Evolutionary conservation across 2,329 filamentous ascomycete species (phyloP), one percentile per base, ranked within the genome.

Genomic region (Pseudopyricularia javanii): DNA sequence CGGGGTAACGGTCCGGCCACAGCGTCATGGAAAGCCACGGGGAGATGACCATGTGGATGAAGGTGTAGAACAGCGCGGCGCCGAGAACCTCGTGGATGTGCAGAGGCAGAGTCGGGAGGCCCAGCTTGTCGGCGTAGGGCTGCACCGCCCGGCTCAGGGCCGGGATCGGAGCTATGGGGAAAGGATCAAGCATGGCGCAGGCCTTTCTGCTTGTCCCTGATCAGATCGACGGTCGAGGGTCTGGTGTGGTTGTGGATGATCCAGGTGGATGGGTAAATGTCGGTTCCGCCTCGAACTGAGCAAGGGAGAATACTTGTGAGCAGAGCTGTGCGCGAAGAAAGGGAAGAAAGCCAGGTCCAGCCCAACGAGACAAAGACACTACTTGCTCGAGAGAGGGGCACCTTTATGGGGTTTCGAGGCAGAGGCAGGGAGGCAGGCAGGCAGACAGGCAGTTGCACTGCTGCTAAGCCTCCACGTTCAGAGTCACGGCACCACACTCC

Each of bases 1-100:
- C 68, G 32, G 72, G 65, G 69, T 93, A 93, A 59, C 78, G 74
- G 47, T 72, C 60, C 3, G 85, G 80, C 57, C 85, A 82, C 55
- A 89, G 65, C 54, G 71, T 62, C 47, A 68, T 73, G 33, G 86
- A 90, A 34, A 91, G 52, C 40, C 73, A 62, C 7, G 88, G 88
- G 51, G 88, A 85, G 56, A 90, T 62, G 56, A 81, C 75, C 59
- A 73, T 72, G 66, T 83, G 81, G 63, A 88, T 76, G 61, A 82
- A 66, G 52, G 83, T 80, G 71, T 94, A 94, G 58, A 86, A 68
- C 32, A 78, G 58, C 54, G 83, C 81, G 26, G 83, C 80, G 57
- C 80, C 69, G 53, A 87, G 56, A 50, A 91, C 76, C 68, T 94
- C 86, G 71, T 93, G 88, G 60, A 87, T 74, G 68, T 94, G 88